Evolutionary conservation across 2,329 filamentous ascomycete species (phyloP), one percentile per base, ranked within the genome.

Genomic region (Lasiodiplodia theobromae): DNA sequence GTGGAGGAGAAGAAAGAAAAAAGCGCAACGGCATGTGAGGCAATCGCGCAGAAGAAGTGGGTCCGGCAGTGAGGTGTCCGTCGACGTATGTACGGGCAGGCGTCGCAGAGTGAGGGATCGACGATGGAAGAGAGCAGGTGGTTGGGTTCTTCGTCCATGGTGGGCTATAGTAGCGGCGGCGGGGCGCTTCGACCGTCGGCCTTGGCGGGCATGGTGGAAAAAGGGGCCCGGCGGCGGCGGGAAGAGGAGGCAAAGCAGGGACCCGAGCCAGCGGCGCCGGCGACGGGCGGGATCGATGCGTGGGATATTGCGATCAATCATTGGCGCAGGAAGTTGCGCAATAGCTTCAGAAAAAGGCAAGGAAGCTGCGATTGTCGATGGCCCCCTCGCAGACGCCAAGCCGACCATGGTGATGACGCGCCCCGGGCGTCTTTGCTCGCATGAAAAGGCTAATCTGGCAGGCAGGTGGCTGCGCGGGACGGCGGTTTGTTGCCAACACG

Each of bases 291-390:
- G 44, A 47, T 21, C 18, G 44, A 21, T 4, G 44, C 44, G 44
- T 47, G 44, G 44, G 44, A 47, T 47, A 47, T 47, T 47, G 44
- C 18, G 44, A 47, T 47, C 44, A 47, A 47, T 47, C 44, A 47
- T 21, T 47, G n/a, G 18, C 4, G 44, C 7, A n/a, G 44, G 44
- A 14, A 21, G 44, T 47, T 47, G 44, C 44, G 44, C 44, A 47
- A 47, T 47, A n/a, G n/a, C 44, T 21, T 21, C 44, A 18, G 18
- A 47, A 47, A 47, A 18, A 6, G 44, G 44, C 44, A n/a, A 3
- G 7, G 7, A 21, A 47, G n/a, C 1, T 21, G 44, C 44, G 44
- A 11, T 11, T n/a, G 44, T n/a, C 44, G 44, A 21, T 47, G 44
- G 18, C 44, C n/a, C 8, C 18, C 44, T n/a, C 44, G 40, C 40